Evolutionary conservation across 1,284 basidiomycete species (phyloP), one percentile per base, ranked within the genome.

Genomic region (Flammula alnicola): DNA sequence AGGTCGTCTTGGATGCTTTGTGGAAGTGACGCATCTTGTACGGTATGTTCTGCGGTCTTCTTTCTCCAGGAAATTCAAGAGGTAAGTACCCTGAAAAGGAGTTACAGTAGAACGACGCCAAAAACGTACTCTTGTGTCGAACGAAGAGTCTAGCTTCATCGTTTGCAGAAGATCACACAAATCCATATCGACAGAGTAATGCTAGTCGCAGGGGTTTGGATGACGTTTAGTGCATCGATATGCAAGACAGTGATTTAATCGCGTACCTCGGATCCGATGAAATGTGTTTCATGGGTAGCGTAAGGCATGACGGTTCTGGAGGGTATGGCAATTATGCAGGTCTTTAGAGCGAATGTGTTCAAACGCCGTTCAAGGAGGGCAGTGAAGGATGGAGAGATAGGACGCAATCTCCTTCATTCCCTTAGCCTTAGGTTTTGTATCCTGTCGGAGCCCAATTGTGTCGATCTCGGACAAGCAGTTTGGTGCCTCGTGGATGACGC

Each of bases 81-180:
- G 49, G 29, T 49, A 47, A 44, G 29, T 39, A 14, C 27, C 23
- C 4, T 12, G 14, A 35, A 5, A 14, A 16, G 17, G 49, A 37
- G 38, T 37, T 41, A 46, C 14, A 7, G 33, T 42, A 19, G 39
- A 22, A 17, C 23, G 29, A 27, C 11, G n/a, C 16, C 25, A 23
- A 41, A 33, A 22, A 49, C 63, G 67, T 58, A 72, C 69, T 63
- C 64, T 61, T 32, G 55, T 51, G 11, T 54, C 47, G 46, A 57
- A 41, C 10, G 61, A 51, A 16, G 69, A 62, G 29, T 69, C 69
- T 12, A 80, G 64, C 37, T 71, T 74, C 72, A 82, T 72, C n/a
- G 72, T 71, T 37, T 75, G 70, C 30, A 81, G 53, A 1, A 81
- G 64, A 43, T 71, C 66, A 57, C 80, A 81, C 12, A 81, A 64